phyloP scores from a whole-genome alignment of 768 basidiomycete genomes.

The Mycena metata region DNA sequence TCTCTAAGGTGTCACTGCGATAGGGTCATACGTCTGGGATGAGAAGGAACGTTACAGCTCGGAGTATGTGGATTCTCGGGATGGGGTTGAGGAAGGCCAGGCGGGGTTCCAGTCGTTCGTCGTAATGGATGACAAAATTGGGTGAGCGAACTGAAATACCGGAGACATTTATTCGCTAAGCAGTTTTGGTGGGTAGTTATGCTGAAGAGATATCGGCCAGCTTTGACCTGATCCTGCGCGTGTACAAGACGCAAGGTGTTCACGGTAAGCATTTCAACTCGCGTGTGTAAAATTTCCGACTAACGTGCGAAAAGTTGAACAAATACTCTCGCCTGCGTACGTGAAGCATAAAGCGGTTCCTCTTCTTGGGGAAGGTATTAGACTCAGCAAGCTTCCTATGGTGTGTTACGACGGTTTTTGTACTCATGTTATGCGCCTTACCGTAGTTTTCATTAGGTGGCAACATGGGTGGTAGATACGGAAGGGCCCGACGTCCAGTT shows the following conservation, averaged over 20 bases:
- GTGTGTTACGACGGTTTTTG: not conserved
- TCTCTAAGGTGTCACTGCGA: no score
- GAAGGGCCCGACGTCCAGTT: not conserved
- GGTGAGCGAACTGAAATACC: not conserved
- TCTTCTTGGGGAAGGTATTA: not conserved
- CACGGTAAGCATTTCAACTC: constrained; percentile 3
- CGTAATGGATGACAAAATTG: not conserved
- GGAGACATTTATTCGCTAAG: not conserved
- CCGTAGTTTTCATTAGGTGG: not conserved
- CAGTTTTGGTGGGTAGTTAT: not conserved
- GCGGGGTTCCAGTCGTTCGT: constrained; percentile 13
- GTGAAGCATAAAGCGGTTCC: constrained; percentile 3
- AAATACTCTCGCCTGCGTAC: not conserved
- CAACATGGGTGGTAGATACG: not conserved
- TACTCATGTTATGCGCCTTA: not conserved
- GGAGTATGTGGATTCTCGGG: not conserved
- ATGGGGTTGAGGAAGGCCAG: not conserved
- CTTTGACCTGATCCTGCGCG: constrained; percentile 10
- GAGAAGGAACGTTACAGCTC: not conserved
- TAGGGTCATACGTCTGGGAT: constrained; percentile 6
- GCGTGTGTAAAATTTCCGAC: not conserved
- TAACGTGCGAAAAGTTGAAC: not conserved
- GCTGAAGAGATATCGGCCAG: not conserved
- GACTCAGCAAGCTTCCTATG: constrained; percentile 3
- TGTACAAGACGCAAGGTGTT: constrained; percentile 3